These are phyloP conservation scores for Pestalotiopsis sp. DNA, from an alignment of 2,329 filamentous ascomycete species.

Conservation along the genomic window DNA sequence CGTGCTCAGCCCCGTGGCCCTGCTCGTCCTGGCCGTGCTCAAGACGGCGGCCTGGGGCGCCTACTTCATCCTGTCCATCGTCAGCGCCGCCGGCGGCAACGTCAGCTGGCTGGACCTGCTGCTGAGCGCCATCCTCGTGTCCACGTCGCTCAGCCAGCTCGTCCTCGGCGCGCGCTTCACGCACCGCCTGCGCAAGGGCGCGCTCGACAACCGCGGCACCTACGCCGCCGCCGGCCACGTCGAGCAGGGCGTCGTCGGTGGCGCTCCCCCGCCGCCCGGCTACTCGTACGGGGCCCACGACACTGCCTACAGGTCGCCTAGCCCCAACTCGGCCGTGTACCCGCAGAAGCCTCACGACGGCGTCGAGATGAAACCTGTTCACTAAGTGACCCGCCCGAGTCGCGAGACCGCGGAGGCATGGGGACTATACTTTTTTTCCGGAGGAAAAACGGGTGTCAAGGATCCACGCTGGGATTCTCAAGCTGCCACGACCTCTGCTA, in stretches of 20 bases:
- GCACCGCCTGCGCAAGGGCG: conserved; percentile 16
- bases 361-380: neutral
- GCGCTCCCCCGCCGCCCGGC: neutral
- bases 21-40: conserved; percentile 16
- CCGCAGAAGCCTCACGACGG: neutral
- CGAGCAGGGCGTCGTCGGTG: conserved; percentile 5
- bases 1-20: conserved; percentile 15
- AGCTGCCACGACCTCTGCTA: neutral
- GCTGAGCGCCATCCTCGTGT: conserved; percentile 13
- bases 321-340: neutral
- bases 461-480: too few relatives aligned
- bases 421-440: too few relatives aligned
- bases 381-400: too few relatives aligned
- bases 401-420: too few relatives aligned
- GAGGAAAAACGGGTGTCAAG: neutral
- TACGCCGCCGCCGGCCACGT: conserved; percentile 3
- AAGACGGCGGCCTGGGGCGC: conserved; percentile 18
- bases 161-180: conserved; percentile 15
- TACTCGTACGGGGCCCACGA: neutral
- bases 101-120: conserved; percentile 13
- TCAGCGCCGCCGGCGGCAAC: conserved; percentile 5
- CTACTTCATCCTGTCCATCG: conserved; percentile 15
- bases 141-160: conserved; percentile 15
- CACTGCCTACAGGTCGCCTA: conserved; percentile 4
- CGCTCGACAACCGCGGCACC: neutral